Evolutionary conservation across 169 alveolate genomes (phyloP), one percentile per base, ranked within the genome.

Genomic region (Cyclospora cayetanensis): DNA sequence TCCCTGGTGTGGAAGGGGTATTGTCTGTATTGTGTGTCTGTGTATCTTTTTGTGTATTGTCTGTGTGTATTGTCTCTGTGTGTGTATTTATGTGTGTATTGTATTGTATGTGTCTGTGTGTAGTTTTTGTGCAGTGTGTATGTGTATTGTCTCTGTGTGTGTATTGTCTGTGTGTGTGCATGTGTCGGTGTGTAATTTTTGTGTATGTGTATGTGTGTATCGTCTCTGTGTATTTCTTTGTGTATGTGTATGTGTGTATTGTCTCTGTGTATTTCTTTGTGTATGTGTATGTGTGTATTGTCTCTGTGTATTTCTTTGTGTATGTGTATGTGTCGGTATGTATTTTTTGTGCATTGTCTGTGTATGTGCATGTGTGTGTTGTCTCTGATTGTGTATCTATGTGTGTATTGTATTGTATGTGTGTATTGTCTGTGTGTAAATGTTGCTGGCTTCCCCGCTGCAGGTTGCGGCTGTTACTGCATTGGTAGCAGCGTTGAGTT

Each of bases 381-480:
- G n/a, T n/a, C n/a, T n/a, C n/a, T n/a, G n/a, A n/a, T n/a, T n/a
- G n/a, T n/a, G n/a, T n/a, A n/a, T n/a, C n/a, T n/a, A n/a, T n/a
- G n/a, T n/a, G n/a, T n/a, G n/a, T n/a, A n/a, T n/a, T n/a, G n/a
- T n/a, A n/a, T n/a, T n/a, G n/a, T n/a, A n/a, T n/a, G n/a, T n/a
- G n/a, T n/a, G n/a, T n/a, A n/a, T n/a, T n/a, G n/a, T n/a, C n/a
- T n/a, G n/a, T n/a, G n/a, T n/a, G n/a, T n/a, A n/a, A n/a, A n/a
- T n/a, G n/a, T n/a, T n/a, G n/a, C 3, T 39, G 65, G 90, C 20
- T 91, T 95, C 92, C 77, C 93, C 29, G 98, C 96, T 22, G 90
- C 96, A 77, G 98, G 98, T 27, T 97, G 98, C 92, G 98, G 98
- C 35, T 95, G 97, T 55, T 96, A 96, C 92, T 91, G 98, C 66